Conservation (phyloP, 208 protist genomes). For the Trypanosoma avium region DNA sequence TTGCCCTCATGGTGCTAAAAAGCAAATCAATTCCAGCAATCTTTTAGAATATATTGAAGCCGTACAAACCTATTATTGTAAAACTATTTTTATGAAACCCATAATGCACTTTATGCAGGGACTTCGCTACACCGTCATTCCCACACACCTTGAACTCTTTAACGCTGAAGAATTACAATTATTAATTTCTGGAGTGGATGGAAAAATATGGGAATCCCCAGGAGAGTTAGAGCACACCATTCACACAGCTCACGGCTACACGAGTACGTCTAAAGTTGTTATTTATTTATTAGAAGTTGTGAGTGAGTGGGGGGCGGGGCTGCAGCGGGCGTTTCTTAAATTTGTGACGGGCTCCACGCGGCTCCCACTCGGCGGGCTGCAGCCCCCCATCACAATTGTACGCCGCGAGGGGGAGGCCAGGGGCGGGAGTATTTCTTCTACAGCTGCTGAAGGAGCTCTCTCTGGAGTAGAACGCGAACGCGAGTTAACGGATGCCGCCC, state of each 20-base stretch:
- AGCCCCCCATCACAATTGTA: conserved; percentile 73
- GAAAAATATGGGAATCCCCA: conserved; percentile 57
- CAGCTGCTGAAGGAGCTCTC: neutral
- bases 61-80: conserved; percentile 47
- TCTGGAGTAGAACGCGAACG: neutral
- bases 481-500: conserved; percentile 29
- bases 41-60: conserved; percentile 41
- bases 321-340: conserved; percentile 75
- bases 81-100: conserved; percentile 27
- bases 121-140: conserved; percentile 45
- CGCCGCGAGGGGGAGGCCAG: conserved; percentile 34
- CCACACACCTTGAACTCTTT: conserved; percentile 62
- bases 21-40: conserved; percentile 37
- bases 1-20: conserved; percentile 17
- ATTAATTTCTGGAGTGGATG: conserved; percentile 50
- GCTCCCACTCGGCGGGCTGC: conserved; percentile 56
- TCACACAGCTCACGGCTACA: conserved; percentile 66
- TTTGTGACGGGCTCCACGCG: conserved; percentile 81
- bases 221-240: conserved; percentile 49
- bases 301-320: conserved; percentile 37
- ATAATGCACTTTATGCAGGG: conserved; percentile 50
- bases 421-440: neutral
- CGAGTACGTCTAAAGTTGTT: conserved; percentile 45
- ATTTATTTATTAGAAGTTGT: conserved; percentile 58
- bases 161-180: conserved; percentile 46